phyloP scores from a whole-genome alignment of 139 green algal species.

The Mesotaenium endlicherianum region DNA sequence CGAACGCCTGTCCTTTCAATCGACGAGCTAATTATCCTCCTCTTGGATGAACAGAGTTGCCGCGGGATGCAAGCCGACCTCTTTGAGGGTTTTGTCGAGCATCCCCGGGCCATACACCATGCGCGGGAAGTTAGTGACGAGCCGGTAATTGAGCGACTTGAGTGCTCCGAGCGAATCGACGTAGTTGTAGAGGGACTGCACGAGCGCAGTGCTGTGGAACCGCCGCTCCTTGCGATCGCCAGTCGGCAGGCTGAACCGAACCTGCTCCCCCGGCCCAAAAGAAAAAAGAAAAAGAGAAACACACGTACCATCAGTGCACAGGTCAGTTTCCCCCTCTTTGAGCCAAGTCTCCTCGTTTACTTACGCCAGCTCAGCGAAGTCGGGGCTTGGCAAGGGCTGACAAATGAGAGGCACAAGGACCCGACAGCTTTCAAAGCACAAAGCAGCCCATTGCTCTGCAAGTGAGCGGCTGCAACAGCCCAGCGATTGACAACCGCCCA shows the following conservation, averaged over 20 bases:
- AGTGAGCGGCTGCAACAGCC: too few species aligned
- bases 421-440: too few species aligned
- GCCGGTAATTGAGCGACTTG: slow-evolving; percentile 21
- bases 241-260: slow-evolving; percentile 35
- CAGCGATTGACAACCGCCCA: too few species aligned
- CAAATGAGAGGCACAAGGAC: too few species aligned
- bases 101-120: slow-evolving; percentile 18
- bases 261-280: slow-evolving; percentile 6
- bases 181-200: slow-evolving; percentile 49
- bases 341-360: neutral
- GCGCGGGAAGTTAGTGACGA: slow-evolving; percentile 53
- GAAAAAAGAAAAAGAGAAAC: neutral
- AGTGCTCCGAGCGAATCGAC: slow-evolving; percentile 37
- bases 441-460: too few species aligned
- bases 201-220: slow-evolving; percentile 11
- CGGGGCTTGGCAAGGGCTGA: too few species aligned
- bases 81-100: slow-evolving; percentile 30
- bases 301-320: neutral
- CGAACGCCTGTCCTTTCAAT: too few species aligned
- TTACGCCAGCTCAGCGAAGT: neutral
- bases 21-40: slow-evolving; percentile 18
- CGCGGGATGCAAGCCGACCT: slow-evolving; percentile 41
- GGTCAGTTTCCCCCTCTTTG: neutral
- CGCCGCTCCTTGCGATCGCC: slow-evolving; percentile 36
- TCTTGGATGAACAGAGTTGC: slow-evolving; percentile 53